Evolutionary conservation across 2,329 filamentous ascomycete genomes (phyloP).

Genomic region (Alternaria postmessia): DNA sequence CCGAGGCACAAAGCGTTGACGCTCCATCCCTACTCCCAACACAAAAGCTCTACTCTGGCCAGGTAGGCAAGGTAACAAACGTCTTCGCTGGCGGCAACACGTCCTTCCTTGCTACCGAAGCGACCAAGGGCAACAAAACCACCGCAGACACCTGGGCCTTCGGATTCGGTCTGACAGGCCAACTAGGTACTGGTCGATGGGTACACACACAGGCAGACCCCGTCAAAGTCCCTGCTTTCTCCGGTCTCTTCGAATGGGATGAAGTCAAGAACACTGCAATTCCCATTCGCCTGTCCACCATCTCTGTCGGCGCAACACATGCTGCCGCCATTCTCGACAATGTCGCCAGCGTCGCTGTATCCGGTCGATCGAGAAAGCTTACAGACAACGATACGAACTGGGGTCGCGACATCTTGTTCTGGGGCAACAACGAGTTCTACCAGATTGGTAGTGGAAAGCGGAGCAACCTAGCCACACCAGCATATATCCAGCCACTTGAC

Average conservation of each 20-base stretch:
- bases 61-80: constrained; percentile 72
- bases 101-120: constrained; percentile 87
- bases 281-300: constrained; percentile 77
- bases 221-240: constrained; percentile 82
- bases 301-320: constrained; percentile 83
- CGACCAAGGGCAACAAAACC: constrained; percentile 67
- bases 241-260: constrained; percentile 86
- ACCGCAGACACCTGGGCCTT: constrained; percentile 86
- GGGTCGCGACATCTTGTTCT: constrained; percentile 89
- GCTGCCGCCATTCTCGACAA: constrained; percentile 85
- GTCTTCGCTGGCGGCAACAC: constrained; percentile 87
- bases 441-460: constrained; percentile 92
- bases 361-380: constrained; percentile 46
- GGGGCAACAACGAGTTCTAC: constrained; percentile 93
- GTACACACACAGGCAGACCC: constrained; percentile 82
- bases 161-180: constrained; percentile 84
- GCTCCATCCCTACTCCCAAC: constrained; percentile 75
- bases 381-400: constrained; percentile 78
- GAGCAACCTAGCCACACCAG: constrained; percentile 77
- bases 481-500: constrained; percentile 81
- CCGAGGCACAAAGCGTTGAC: constrained; percentile 69
- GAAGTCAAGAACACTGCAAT: constrained; percentile 72
- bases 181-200: constrained; percentile 86
- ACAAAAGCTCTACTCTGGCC: constrained; percentile 74
- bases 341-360: constrained; percentile 70